Conservation (phyloP, 345 rosid species). For the Rhizophora mangle region DNA sequence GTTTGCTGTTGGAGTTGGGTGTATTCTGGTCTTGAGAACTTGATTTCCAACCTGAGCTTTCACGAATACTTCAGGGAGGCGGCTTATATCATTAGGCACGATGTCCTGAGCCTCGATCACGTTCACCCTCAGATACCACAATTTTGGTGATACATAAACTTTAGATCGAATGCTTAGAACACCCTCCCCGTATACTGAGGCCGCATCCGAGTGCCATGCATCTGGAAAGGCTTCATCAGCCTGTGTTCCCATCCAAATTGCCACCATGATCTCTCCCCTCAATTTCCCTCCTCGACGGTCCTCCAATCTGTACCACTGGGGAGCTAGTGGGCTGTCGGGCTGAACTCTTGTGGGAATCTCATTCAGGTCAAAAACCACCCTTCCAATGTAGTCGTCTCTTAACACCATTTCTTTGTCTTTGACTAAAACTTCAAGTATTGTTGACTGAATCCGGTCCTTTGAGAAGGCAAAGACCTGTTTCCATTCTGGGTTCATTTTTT, state of each 20-base stretch:
- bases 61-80: slow-evolving; percentile 64
- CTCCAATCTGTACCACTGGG: slow-evolving; percentile 83
- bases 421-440: slow-evolving; percentile 62
- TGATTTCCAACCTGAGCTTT: slow-evolving; percentile 83
- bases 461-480: slow-evolving; percentile 88
- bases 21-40: slow-evolving; percentile 52
- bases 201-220: slow-evolving; percentile 79
- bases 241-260: slow-evolving; percentile 94
- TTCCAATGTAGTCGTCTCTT: slow-evolving; percentile 73
- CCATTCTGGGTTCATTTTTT: slow-evolving; percentile 82
- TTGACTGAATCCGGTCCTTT: slow-evolving; percentile 77
- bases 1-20: slow-evolving; percentile 45
- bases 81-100: slow-evolving; percentile 55
- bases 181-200: slow-evolving; percentile 65
- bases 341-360: slow-evolving; percentile 91
- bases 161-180: slow-evolving; percentile 60
- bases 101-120: slow-evolving; percentile 90
- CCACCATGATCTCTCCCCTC: slow-evolving; percentile 80
- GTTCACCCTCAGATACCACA: slow-evolving; percentile 81
- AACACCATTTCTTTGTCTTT: slow-evolving; percentile 73
- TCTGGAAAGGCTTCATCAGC: slow-evolving; percentile 91
- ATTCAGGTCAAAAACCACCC: slow-evolving; percentile 66
- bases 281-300: slow-evolving; percentile 69
- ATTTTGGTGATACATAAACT: slow-evolving; percentile 79
- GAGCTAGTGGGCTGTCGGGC: slow-evolving; percentile 91